phyloP scores from a whole-genome alignment of 306 rosid genomes.

The Adenanthera pavonina region DNA sequence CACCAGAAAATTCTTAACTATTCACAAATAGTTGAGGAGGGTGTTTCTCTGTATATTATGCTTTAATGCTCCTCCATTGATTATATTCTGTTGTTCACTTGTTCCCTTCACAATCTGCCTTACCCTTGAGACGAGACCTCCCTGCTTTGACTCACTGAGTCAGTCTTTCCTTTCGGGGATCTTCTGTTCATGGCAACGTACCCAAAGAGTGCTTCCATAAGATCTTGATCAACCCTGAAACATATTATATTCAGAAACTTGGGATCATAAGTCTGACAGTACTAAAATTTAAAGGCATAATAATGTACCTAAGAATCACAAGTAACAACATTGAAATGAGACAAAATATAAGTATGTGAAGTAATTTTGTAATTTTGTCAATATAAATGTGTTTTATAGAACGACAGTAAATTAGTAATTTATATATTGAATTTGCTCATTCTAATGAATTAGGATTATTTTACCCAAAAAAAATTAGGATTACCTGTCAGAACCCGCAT shows the following conservation, averaged over 20 bases:
- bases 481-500: conserved; percentile 83
- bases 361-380: too few species aligned
- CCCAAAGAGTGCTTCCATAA: conserved; percentile 95
- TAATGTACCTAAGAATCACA: neutral
- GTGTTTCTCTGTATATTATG: conserved; percentile 48
- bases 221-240: conserved; percentile 81
- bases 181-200: conserved; percentile 55
- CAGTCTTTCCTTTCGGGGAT: conserved; percentile 48
- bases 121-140: conserved; percentile 48
- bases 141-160: conserved; percentile 39
- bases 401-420: neutral
- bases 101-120: conserved; percentile 64
- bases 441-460: too few species aligned
- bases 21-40: conserved; percentile 68
- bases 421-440: neutral
- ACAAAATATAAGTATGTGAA: too few species aligned
- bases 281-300: conserved; percentile 12
- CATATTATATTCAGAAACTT: conserved; percentile 26
- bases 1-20: conserved; percentile 71
- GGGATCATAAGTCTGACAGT: conserved; percentile 4
- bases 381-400: neutral
- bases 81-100: conserved; percentile 75
- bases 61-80: conserved; percentile 71
- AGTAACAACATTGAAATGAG: neutral
- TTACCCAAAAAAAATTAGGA: too few species aligned